phyloP scores from a whole-genome alignment of 2,329 filamentous ascomycete species.

The Calonectria crousiana region DNA sequence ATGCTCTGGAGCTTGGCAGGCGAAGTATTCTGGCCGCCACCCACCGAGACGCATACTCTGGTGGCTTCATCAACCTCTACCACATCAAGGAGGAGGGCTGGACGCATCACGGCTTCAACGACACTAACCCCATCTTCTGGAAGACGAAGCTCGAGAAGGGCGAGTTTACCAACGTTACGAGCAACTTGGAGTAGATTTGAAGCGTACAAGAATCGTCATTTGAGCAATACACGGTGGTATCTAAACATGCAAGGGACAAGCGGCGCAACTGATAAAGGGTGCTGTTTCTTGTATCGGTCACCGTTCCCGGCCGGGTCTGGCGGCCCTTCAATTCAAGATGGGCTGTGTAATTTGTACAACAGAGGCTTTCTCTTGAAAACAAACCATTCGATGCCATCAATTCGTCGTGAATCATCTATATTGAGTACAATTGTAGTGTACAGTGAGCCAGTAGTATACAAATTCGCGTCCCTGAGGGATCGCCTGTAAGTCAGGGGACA shows the following conservation, averaged over 20 bases:
- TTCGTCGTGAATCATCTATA: conserved; percentile 9
- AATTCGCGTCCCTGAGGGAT: neutral
- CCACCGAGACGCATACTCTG: conserved; percentile 97
- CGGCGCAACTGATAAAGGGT: conserved; percentile 33
- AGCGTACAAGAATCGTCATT: conserved; percentile 1
- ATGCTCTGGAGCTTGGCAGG: conserved; percentile 90
- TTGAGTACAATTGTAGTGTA: conserved; percentile 21
- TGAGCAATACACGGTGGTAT: conserved; percentile 14
- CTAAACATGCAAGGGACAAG: conserved; percentile 17
- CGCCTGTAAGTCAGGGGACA: neutral
- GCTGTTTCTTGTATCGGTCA: conserved; percentile 32
- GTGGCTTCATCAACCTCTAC: conserved; percentile 98
- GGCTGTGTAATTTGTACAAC: conserved; percentile 45
- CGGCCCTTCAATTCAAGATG: conserved; percentile 26
- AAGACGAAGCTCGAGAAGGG: conserved; percentile 98
- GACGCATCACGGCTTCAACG: conserved; percentile 98
- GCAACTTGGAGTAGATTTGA: conserved; percentile 68
- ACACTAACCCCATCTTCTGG: conserved; percentile 99
- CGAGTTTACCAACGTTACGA: conserved; percentile 96
- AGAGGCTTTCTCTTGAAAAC: conserved; percentile 44
- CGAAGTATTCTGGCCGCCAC: conserved; percentile 96
- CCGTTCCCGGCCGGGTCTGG: neutral
- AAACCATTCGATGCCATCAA: conserved; percentile 19
- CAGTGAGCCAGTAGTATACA: conserved; percentile 24
- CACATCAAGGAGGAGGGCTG: conserved; percentile 99